phyloP scores from a whole-genome alignment of 1,284 basidiomycete genomes.

The Cryptococcus deneoformans region DNA sequence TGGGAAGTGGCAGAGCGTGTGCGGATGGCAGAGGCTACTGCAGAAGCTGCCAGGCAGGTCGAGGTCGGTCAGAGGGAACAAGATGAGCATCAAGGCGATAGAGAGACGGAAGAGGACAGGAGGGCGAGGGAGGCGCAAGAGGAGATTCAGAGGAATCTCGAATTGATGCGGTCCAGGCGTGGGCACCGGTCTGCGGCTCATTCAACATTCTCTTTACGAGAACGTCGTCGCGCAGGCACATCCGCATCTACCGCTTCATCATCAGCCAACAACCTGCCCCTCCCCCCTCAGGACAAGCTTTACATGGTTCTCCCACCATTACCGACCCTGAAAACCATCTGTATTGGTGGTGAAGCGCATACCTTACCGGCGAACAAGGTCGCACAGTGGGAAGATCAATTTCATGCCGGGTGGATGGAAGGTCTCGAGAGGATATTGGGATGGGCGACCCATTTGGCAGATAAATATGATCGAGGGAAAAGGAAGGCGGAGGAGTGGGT shows the following conservation, averaged over 20 bases:
- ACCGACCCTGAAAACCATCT: slow-evolving; percentile 41
- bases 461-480: slow-evolving; percentile 45
- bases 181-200: slow-evolving; percentile 44
- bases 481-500: slow-evolving; percentile 45
- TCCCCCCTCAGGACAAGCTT: slow-evolving; percentile 36
- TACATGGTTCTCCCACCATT: slow-evolving; percentile 48
- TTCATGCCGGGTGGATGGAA: slow-evolving; percentile 47
- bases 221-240: slow-evolving; percentile 21
- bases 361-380: slow-evolving; percentile 24
- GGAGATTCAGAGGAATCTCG: slow-evolving; percentile 25
- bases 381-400: slow-evolving; percentile 43
- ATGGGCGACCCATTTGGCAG: slow-evolving; percentile 46
- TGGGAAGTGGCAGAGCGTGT: slow-evolving; percentile 42
- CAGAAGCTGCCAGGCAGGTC: slow-evolving; percentile 17
- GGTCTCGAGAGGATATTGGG: slow-evolving; percentile 40
- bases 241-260: slow-evolving; percentile 12
- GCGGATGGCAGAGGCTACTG: slow-evolving; percentile 26
- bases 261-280: slow-evolving; percentile 8
- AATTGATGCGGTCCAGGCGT: slow-evolving; percentile 32
- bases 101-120: slow-evolving; percentile 9
- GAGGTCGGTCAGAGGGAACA: slow-evolving; percentile 11
- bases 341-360: slow-evolving; percentile 47
- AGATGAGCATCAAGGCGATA: slow-evolving; percentile 13
- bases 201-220: slow-evolving; percentile 45
- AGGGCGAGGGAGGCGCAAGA: slow-evolving; percentile 16